Base-by-base conservation (phyloP, 2,329 filamentous ascomycete genomes). In the Alternaria novae-zelandiae region DNA sequence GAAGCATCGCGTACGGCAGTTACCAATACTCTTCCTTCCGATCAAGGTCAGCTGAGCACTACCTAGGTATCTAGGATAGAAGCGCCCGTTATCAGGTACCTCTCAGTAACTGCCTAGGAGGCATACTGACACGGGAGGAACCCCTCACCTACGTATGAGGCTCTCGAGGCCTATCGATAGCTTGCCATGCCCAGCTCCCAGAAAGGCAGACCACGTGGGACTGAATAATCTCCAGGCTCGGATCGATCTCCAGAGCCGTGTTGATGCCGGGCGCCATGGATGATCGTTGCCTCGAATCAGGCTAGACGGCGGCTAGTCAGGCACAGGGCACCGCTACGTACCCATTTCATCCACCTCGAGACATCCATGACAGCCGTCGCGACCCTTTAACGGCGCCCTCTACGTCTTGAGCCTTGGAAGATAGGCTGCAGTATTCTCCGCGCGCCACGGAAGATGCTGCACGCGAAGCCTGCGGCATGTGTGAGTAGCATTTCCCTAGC, bases 381-480 rank as follows among this genome's bases (percentile, higher is more conserved):
- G 53, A 28, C 59, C 59, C 54, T 63, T 43, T 54, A 21, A 49
- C 63, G 44, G 55, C 63, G 54, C 54, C 59, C 36, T 59, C 32
- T 49, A 30, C 55, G 45, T 61, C 67, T 59, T 65, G 67, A 71
- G 64, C 68, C 65, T 61, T 63, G 59, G 44, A 50, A 57, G 46
- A 61, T 53, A 47, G 63, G 54, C 70, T 64, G 65, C 67, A 66
- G 64, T 65, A 51, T 53, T 64, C 61, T 66, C 66, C 55, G 66
- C 62, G 63, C 56, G 45, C 56, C 65, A 55, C 74, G 69, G 70
- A 80, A 79, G 75, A 79, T 74, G 73, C 74, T 70, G 71, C 65
- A 63, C 65, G 67, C 63, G 69, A 74, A 67, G 61, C 60, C 70
- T 71, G 74, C 76, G 76, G 75, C 72, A 80, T 80, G 78, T 79